A percentile compares a stretch with the other conserved stretches of the same genome.
Conservation (phyloP, 306 rosid species). For the Vicia faba region DNA sequence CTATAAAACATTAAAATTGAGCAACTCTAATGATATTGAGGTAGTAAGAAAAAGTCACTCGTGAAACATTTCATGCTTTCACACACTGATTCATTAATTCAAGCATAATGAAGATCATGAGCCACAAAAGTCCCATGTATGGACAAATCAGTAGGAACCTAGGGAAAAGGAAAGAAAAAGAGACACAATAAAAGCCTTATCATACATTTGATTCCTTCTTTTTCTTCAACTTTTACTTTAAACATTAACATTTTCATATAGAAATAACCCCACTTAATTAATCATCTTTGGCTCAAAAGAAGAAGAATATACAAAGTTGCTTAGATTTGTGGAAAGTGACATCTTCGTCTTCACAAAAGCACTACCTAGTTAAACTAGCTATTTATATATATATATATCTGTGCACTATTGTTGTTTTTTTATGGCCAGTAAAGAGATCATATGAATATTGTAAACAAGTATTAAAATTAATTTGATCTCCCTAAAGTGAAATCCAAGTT, state of each 20-base stretch:
- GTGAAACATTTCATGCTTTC: background rate
- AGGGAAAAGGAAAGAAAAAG: slow-evolving; percentile 25
- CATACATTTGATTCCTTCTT: slow-evolving; percentile 60
- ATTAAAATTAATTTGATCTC: slow-evolving; percentile 43
- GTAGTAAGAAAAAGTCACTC: too few species aligned
- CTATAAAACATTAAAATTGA: too few species aligned
- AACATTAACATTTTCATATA: slow-evolving; percentile 41
- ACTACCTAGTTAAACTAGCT: slow-evolving; percentile 31
- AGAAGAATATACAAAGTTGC: slow-evolving; percentile 56
- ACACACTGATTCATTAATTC: background rate
- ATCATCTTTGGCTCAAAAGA: slow-evolving; percentile 47
- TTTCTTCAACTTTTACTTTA: slow-evolving; percentile 56
- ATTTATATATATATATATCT: slow-evolving; percentile 38
- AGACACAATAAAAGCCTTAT: slow-evolving; percentile 39
- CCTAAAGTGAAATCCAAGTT: slow-evolving; percentile 79
- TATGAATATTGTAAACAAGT: slow-evolving; percentile 15
- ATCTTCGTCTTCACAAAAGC: slow-evolving; percentile 47
- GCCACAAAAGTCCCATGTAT: background rate
- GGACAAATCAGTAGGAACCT: slow-evolving; percentile 43
- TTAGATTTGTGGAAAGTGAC: slow-evolving; percentile 47
- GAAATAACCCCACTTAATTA: slow-evolving; percentile 40
- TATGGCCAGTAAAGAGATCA: slow-evolving; percentile 31
- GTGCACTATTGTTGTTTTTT: slow-evolving; percentile 24
- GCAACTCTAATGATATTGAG: too few species aligned
- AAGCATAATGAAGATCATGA: background rate